Conservation (phyloP, 1,284 basidiomycete genomes). For the Abortiporus biennis region DNA sequence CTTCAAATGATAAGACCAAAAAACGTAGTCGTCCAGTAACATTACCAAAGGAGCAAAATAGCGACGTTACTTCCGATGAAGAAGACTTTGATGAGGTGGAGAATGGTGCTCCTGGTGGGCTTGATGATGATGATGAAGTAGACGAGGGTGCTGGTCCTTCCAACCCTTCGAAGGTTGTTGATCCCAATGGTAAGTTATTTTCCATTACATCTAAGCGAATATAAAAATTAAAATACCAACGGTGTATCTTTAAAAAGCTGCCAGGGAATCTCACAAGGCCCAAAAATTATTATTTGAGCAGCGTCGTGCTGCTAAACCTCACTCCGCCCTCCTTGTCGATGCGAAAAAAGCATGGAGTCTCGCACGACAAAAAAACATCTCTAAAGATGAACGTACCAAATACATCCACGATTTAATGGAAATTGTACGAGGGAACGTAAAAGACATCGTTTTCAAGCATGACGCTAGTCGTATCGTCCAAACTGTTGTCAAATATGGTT, state of each 20-base stretch:
- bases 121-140: constrained; percentile 11
- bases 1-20: constrained; percentile 22
- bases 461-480: constrained; percentile 87
- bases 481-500: constrained; percentile 79
- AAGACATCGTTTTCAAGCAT: constrained; percentile 84
- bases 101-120: too few species aligned
- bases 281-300: constrained; percentile 61
- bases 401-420: constrained; percentile 69
- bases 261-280: constrained; percentile 60
- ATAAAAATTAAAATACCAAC: too few species aligned
- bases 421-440: constrained; percentile 71
- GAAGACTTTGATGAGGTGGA: constrained; percentile 19
- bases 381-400: constrained; percentile 66
- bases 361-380: constrained; percentile 69
- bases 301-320: constrained; percentile 70
- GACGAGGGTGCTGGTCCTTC: constrained; percentile 15
- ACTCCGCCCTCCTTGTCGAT: constrained; percentile 64
- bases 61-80: constrained; percentile 27
- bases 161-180: too few species aligned
- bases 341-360: constrained; percentile 83
- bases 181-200: too few species aligned
- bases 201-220: too few species aligned
- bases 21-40: constrained; percentile 54
- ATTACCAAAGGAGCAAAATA: constrained; percentile 23
- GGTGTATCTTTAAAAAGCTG: too few species aligned